phyloP scores from a whole-genome alignment of 2,329 filamentous ascomycete species.

The Chalara sp. region DNA sequence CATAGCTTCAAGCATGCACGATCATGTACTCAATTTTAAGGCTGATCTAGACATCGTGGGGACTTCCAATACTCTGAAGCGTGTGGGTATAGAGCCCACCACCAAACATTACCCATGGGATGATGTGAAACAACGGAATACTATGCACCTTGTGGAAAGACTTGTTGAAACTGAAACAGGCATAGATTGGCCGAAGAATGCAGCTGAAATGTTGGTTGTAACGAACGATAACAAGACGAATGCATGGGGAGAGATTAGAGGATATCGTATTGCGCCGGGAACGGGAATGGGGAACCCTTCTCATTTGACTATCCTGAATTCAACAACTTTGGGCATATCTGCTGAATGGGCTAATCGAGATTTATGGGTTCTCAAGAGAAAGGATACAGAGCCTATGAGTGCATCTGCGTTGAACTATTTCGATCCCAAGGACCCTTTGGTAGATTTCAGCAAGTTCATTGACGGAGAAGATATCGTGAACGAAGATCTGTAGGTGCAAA shows the following conservation, averaged over 20 bases:
- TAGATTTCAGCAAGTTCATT: slow-evolving; percentile 45
- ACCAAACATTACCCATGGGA: slow-evolving; percentile 41
- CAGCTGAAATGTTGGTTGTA: slow-evolving; percentile 40
- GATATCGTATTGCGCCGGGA: slow-evolving; percentile 41
- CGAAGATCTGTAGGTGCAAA: slow-evolving; percentile 27
- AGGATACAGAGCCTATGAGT: slow-evolving; percentile 44
- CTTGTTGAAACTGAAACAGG: slow-evolving; percentile 37
- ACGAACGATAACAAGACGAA: slow-evolving; percentile 44
- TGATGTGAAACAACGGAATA: slow-evolving; percentile 33
- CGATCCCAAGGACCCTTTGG: slow-evolving; percentile 37
- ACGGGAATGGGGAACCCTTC: slow-evolving; percentile 27
- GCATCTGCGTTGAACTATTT: slow-evolving; percentile 40
- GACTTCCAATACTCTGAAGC: slow-evolving; percentile 36
- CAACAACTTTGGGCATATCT: slow-evolving; percentile 37
- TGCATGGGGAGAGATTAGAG: slow-evolving; percentile 42
- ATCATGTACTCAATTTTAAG: slow-evolving; percentile 50
- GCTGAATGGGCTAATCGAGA: slow-evolving; percentile 44
- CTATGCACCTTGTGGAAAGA: slow-evolving; percentile 41
- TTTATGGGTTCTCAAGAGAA: slow-evolving; percentile 41
- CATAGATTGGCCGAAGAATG: slow-evolving; percentile 40
- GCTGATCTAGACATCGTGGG: slow-evolving; percentile 46
- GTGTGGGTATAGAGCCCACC: slow-evolving; percentile 20
- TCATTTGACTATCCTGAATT: slow-evolving; percentile 43
- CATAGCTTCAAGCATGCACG: slow-evolving; percentile 44
- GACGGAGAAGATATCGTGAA: slow-evolving; percentile 35